These are phyloP conservation scores for Simplicillium aogashimaense DNA, from an alignment of 2,329 filamentous ascomycete species.

Conservation along the genomic window DNA sequence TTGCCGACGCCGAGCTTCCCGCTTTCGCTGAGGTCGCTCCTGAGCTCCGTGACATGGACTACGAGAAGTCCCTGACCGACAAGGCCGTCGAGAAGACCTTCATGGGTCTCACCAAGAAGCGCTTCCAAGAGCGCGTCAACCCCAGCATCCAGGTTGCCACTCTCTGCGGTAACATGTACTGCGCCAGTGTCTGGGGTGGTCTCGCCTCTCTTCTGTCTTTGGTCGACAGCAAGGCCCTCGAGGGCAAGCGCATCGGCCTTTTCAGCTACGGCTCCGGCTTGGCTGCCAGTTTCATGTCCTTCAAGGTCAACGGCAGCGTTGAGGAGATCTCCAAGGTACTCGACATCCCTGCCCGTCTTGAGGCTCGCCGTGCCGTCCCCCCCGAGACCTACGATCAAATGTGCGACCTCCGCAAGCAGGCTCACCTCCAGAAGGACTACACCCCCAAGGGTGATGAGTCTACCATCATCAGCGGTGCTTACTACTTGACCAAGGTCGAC, in stretches of 20 bases:
- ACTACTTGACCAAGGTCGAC: constrained; percentile 73
- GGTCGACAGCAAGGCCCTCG: constrained; percentile 50
- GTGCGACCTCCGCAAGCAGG: constrained; percentile 73
- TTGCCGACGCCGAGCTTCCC: constrained; percentile 55
- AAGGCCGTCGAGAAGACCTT: constrained; percentile 82
- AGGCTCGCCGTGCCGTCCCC: constrained; percentile 53
- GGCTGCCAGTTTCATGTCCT: constrained; percentile 61
- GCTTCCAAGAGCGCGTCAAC: constrained; percentile 67
- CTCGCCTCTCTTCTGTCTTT: constrained; percentile 60
- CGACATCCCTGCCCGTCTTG: constrained; percentile 59
- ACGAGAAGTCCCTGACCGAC: constrained; percentile 69
- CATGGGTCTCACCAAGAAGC: constrained; percentile 76
- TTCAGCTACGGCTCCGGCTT: constrained; percentile 76
- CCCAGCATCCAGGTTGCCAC: constrained; percentile 68
- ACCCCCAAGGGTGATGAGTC: constrained; percentile 58
- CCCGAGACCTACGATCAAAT: constrained; percentile 72
- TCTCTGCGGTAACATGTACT: constrained; percentile 63
- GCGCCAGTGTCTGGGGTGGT: constrained; percentile 65
- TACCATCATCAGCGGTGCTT: constrained; percentile 56
- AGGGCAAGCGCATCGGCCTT: constrained; percentile 63
- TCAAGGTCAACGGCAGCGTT: constrained; percentile 64
- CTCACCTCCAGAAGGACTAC: constrained; percentile 74
- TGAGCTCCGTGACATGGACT: constrained; percentile 69
- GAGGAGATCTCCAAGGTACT: constrained; percentile 57
- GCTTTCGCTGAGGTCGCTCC: constrained; percentile 66